phyloP scores from a whole-genome alignment of 257 asterid genomes.

The Thymus mandschuricus region DNA sequence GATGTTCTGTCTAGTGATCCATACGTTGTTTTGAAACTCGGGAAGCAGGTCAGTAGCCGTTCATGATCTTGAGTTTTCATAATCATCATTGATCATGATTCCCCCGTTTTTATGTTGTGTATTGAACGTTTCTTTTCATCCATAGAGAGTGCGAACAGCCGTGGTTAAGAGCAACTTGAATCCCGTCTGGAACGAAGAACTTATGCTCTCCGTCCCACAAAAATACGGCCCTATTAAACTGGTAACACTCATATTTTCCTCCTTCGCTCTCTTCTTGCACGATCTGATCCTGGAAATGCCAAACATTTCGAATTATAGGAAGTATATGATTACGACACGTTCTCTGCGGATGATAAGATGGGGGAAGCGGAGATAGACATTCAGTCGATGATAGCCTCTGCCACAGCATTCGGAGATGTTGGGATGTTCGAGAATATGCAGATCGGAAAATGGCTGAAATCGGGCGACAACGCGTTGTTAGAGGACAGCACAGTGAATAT shows the following conservation, averaged over 20 bases:
- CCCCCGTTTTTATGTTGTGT: background rate
- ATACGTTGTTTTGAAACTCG: slow-evolving; percentile 80
- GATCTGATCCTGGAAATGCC: background rate
- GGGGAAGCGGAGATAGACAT: slow-evolving; percentile 97
- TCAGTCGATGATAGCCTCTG: slow-evolving; percentile 93
- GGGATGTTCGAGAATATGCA: slow-evolving; percentile 85
- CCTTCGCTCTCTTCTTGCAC: background rate
- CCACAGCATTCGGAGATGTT: slow-evolving; percentile 83
- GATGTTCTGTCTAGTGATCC: slow-evolving; percentile 98
- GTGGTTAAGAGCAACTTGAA: slow-evolving; percentile 81
- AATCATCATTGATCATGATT: background rate
- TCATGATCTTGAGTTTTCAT: background rate
- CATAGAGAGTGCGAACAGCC: slow-evolving; percentile 79
- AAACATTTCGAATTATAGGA: slow-evolving; percentile 43
- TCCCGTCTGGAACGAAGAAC: slow-evolving; percentile 94
- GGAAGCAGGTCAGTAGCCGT: slow-evolving; percentile 68
- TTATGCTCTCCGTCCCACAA: slow-evolving; percentile 95
- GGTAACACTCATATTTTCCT: slow-evolving; percentile 47
- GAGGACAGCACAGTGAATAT: slow-evolving; percentile 93
- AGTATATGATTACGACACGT: slow-evolving; percentile 87
- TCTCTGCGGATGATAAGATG: slow-evolving; percentile 95
- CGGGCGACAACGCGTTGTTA: slow-evolving; percentile 72
- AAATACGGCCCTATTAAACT: slow-evolving; percentile 72
- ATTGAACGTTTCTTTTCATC: slow-evolving; percentile 23
- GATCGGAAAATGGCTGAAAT: slow-evolving; percentile 93